Evolutionary conservation across 2,329 filamentous ascomycete species (phyloP), one percentile per base, ranked within the genome.

Genomic region (Alternaria triticina): DNA sequence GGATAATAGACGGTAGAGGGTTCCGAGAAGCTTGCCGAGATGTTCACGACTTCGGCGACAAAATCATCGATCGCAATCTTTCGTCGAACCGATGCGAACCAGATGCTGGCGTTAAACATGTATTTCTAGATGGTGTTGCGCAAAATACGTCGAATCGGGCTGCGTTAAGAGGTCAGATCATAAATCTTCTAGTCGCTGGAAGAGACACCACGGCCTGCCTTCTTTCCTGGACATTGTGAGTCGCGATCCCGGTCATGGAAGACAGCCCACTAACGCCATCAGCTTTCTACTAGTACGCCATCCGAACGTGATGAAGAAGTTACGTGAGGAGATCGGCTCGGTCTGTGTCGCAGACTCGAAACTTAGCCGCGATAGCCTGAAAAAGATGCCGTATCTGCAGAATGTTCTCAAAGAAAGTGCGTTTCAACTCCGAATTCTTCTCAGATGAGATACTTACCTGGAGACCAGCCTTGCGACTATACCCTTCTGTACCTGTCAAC

Each of bases 181-280:
- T 96, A 5, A 89, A 90, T 50, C 87, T 97, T 17, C 86, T 97
- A 3, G 86, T 97, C 7, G 94, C 94, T 1, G 93, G 93, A 9
- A 86, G 91, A 36, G 94, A 97, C 77, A 97, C 94, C n/a, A 97
- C 94, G 0, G 93, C 93, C 25, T 87, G 85, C 2, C 91, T 91
- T 0, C 85, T 97, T 1, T 91, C 89, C 0, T 97, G 33, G 33
- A 36, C 33, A 36, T 36, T 36, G 33, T 36, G 15, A 36, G 20
- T 22, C 20, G 20, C 20, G 20, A 22, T 22, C 20, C 20, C 20
- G 20, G 20, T 4, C 20, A 22, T 22, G 20, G 20, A 2, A 22
- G 20, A 22, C 20, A 22, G 20, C 20, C 20, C 20, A 22, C 20
- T 27, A 27, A 28, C 4, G 5, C 11, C 9, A 11, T 9, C 15